A percentile compares a stretch with the other conserved stretches of the same genome.
Evolutionary conservation across 2,329 filamentous ascomycete genomes (phyloP).

Genomic region (Talaromyces amestolkiae): DNA sequence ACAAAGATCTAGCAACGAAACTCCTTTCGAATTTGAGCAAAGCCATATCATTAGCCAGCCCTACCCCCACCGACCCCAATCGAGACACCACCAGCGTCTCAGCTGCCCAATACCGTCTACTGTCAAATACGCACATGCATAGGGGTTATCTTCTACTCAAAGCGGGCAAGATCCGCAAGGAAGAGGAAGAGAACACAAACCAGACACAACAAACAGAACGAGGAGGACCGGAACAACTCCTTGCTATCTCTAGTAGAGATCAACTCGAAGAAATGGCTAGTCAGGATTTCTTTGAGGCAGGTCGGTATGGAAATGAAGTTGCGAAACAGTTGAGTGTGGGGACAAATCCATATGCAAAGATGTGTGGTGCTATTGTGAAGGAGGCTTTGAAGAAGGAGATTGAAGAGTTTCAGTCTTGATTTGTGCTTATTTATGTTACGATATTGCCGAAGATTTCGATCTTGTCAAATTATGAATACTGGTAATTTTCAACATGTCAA

Average conservation of each 20-base stretch:
- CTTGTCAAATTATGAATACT: too few species aligned
- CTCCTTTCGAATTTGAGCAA: conserved; percentile 39
- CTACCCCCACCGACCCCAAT: conserved; percentile 29
- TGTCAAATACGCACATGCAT: conserved; percentile 57
- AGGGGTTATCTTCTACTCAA: conserved; percentile 48
- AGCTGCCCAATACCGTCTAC: conserved; percentile 47
- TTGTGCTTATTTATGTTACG: not conserved
- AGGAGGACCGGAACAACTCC: conserved; percentile 31
- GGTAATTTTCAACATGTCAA: too few species aligned
- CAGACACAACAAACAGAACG: not conserved
- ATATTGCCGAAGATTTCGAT: not conserved
- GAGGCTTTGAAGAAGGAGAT: conserved; percentile 59
- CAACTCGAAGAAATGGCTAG: conserved; percentile 57
- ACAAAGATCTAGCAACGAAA: conserved; percentile 23
- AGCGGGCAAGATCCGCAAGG: conserved; percentile 31
- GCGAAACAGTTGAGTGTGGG: conserved; percentile 58
- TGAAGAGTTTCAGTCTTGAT: conserved; percentile 27
- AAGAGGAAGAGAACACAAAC: not conserved
- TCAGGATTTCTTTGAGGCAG: conserved; percentile 54
- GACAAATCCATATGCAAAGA: conserved; percentile 62
- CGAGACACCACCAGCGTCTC: conserved; percentile 42
- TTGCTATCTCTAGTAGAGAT: conserved; percentile 32
- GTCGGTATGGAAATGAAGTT: conserved; percentile 56
- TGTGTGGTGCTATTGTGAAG: conserved; percentile 61
- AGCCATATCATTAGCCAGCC: conserved; percentile 49